Conservation (phyloP, 352 stramenopile genomes). For the Halophytophthora batemanensis region DNA sequence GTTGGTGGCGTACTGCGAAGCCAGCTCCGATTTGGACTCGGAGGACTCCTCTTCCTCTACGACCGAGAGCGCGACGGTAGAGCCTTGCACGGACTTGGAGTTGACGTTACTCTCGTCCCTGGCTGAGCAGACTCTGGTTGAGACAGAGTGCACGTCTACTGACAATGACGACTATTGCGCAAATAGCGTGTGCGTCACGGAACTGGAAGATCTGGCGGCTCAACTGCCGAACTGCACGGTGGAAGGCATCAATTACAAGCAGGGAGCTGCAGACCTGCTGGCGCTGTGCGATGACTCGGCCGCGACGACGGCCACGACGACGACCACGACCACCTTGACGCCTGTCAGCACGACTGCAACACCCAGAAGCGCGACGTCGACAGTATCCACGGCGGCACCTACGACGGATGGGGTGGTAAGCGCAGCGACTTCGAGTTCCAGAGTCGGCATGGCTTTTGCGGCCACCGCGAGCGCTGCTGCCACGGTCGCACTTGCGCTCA, state of each 20-base stretch:
- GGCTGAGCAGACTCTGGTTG: conserved; percentile 4
- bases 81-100: conserved; percentile 1
- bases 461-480: too few relatives aligned
- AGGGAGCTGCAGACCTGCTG: conserved; percentile 6
- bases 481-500: too few relatives aligned
- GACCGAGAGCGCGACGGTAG: neutral
- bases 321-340: neutral
- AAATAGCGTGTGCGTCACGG: conserved; percentile 9
- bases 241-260: conserved; percentile 13
- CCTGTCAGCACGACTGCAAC: conserved; percentile 2
- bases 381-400: conserved; percentile 2
- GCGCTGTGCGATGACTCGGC: conserved; percentile 5
- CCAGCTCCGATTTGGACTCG: neutral
- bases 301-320: conserved; percentile 4
- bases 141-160: conserved; percentile 6
- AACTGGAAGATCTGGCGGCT: conserved; percentile 5
- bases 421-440: too few relatives aligned
- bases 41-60: neutral
- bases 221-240: conserved; percentile 14
- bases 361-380: conserved; percentile 1
- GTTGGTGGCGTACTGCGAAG: conserved; percentile 7
- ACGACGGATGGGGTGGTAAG: too few relatives aligned
- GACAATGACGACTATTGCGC: conserved; percentile 2
- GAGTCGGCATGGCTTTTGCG: too few relatives aligned
- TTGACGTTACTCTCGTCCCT: conserved; percentile 5